Conservation (phyloP, 768 basidiomycete species). For the Suillus subluteus region DNA sequence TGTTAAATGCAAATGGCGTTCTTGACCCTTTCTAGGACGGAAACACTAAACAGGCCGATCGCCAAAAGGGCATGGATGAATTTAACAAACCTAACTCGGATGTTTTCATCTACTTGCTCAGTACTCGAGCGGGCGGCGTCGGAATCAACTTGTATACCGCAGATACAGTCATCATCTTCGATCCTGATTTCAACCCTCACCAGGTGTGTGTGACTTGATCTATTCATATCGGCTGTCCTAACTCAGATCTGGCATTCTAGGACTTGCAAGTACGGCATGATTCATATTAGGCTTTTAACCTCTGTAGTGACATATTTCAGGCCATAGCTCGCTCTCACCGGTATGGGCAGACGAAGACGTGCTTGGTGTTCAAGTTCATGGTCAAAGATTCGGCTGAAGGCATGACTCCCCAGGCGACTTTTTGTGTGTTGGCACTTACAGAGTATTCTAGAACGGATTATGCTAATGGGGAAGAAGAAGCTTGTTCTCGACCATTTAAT, state of each 20-base stretch:
- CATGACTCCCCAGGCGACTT: conserved; percentile 27
- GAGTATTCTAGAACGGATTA: conserved; percentile 74
- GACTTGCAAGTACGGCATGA: conserved; percentile 78
- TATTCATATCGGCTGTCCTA: conserved; percentile 9
- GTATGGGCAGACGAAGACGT: conserved; percentile 93
- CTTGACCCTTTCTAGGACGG: conserved; percentile 68
- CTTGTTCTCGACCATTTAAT: conserved; percentile 93
- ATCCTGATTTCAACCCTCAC: conserved; percentile 99
- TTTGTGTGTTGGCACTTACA: background rate
- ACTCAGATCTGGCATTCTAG: conserved; percentile 39
- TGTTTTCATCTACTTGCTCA: conserved; percentile 87
- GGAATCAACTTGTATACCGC: conserved; percentile 92
- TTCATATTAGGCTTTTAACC: conserved; percentile 5
- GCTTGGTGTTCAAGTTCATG: conserved; percentile 95
- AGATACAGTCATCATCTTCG: conserved; percentile 91
- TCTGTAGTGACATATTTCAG: conserved; percentile 41
- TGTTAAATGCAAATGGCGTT: conserved; percentile 15
- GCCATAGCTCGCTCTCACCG: conserved; percentile 95
- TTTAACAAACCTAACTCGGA: conserved; percentile 91
- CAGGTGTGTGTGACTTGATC: conserved; percentile 52
- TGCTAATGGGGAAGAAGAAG: conserved; percentile 95
- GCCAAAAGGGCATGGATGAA: conserved; percentile 94
- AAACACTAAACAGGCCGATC: conserved; percentile 77
- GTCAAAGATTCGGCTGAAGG: conserved; percentile 93
- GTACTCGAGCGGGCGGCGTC: conserved; percentile 92